Conservation (phyloP, 2,329 filamentous ascomycete species). For the Samsoniella hepiali region DNA sequence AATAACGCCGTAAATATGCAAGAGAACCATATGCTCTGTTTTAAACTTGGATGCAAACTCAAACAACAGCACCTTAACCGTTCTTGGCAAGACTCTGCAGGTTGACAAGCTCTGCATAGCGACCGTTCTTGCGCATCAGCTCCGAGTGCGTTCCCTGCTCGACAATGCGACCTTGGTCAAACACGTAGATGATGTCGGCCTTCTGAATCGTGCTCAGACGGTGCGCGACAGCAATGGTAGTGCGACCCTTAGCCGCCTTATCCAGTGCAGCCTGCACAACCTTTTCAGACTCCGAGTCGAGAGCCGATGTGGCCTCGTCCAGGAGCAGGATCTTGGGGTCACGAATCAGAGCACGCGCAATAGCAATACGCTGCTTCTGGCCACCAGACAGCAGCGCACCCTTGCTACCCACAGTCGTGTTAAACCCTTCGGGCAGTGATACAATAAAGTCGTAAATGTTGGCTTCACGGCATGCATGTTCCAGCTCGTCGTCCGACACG, state of each 20-base stretch:
- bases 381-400: conserved; percentile 83
- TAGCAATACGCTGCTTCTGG: conserved; percentile 92
- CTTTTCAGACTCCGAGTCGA: conserved; percentile 75
- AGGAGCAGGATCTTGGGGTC: conserved; percentile 83
- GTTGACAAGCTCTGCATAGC: conserved; percentile 77
- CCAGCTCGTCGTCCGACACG: conserved; percentile 68
- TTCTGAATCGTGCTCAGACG: conserved; percentile 89
- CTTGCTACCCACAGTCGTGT: conserved; percentile 82
- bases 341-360: conserved; percentile 86
- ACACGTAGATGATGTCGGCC: conserved; percentile 94
- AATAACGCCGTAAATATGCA: conserved; percentile 11
- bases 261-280: conserved; percentile 80
- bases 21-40: neutral
- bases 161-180: conserved; percentile 82
- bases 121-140: conserved; percentile 64
- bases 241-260: conserved; percentile 76
- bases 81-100: conserved; percentile 72
- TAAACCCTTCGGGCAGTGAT: conserved; percentile 80
- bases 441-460: conserved; percentile 93
- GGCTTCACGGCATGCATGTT: conserved; percentile 79
- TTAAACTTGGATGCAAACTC: neutral
- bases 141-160: conserved; percentile 79
- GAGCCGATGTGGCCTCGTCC: conserved; percentile 75
- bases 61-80: conserved; percentile 22
- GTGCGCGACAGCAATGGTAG: conserved; percentile 93